phyloP scores from a whole-genome alignment of 345 rosid species.

The Eucalyptus brandiana region DNA sequence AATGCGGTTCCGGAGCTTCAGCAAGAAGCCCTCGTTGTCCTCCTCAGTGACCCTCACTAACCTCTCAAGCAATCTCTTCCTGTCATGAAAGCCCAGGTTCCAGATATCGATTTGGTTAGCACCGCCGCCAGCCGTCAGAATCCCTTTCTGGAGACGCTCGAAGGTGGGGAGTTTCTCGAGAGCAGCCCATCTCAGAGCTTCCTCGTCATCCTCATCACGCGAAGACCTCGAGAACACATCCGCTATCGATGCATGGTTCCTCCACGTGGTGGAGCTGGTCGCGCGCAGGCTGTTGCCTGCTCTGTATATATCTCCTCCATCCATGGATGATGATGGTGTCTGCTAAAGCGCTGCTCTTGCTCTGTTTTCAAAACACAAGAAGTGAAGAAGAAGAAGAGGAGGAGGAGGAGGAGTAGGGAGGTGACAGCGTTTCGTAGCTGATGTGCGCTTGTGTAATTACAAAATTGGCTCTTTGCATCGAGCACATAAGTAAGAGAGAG shows the following conservation, averaged over 20 bases:
- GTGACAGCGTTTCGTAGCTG: background rate
- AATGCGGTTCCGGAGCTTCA: constrained; percentile 2
- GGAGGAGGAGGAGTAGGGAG: no score
- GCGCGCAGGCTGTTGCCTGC: constrained; percentile 1
- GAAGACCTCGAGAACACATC: constrained; percentile 27
- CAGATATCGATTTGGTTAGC: constrained; percentile 15
- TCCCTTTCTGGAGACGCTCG: constrained; percentile 27
- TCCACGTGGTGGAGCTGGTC: constrained; percentile 3
- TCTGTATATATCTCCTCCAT: background rate
- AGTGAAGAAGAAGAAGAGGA: background rate
- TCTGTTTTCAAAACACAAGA: no score
- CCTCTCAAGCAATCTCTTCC: constrained; percentile 12
- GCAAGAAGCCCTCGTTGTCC: constrained; percentile 30
- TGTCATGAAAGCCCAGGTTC: constrained; percentile 22
- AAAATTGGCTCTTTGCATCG: background rate
- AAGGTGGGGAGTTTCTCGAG: constrained; percentile 42
- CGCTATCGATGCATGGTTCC: background rate
- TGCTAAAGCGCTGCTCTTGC: background rate
- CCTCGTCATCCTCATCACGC: constrained; percentile 35
- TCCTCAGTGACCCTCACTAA: constrained; percentile 19
- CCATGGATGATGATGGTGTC: background rate
- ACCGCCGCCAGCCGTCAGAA: constrained; percentile 1
- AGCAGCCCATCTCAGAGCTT: constrained; percentile 52
- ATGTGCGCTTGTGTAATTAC: background rate
- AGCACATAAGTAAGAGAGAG: background rate